These are phyloP conservation scores for Aspergillus ustus DNA, from an alignment of 2,329 filamentous ascomycete species.

Conservation along the genomic window DNA sequence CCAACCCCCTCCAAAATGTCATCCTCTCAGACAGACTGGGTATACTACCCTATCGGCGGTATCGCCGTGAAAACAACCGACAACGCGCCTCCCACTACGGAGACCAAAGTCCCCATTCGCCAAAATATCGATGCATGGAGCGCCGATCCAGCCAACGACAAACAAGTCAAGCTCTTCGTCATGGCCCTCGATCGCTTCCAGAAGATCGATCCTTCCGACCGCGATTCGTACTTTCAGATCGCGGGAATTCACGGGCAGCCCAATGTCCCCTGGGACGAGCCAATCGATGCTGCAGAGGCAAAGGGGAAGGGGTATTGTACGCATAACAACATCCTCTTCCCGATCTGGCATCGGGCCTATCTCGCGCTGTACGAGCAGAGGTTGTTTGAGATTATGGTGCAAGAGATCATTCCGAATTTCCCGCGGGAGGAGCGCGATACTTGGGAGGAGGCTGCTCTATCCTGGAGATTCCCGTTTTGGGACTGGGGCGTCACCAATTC, in stretches of 20 bases:
- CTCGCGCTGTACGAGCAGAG: neutral
- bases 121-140: conserved; percentile 1
- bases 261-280: conserved; percentile 1
- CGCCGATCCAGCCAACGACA: neutral
- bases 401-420: neutral
- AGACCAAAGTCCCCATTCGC: neutral
- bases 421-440: neutral
- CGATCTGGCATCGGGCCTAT: neutral
- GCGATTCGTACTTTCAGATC: neutral
- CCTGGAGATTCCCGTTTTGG: neutral
- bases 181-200: neutral
- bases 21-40: neutral
- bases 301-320: neutral
- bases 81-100: neutral
- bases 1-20: neutral
- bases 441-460: neutral
- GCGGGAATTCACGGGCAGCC: conserved; percentile 2
- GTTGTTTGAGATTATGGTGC: neutral
- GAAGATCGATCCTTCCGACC: neutral
- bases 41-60: neutral
- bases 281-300: neutral
- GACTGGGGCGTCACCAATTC: neutral
- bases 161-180: neutral
- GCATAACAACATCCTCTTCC: conserved; percentile 1
- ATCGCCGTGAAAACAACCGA: neutral